Evolutionary conservation across 257 asterid genomes (phyloP).

Genomic region (Lantana camara): DNA sequence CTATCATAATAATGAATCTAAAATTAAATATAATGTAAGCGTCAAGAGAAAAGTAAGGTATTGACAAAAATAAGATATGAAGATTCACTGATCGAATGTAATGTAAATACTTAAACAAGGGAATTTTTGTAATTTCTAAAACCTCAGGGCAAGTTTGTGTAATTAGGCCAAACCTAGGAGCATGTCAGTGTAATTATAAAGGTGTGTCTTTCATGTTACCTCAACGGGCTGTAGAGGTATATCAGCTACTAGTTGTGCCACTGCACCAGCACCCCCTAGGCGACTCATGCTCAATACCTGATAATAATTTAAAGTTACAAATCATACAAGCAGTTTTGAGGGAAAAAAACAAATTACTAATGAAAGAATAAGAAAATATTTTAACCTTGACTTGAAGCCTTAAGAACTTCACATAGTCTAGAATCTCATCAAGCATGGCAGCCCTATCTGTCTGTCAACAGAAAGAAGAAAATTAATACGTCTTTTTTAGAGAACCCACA

Average conservation of each 20-base stretch:
- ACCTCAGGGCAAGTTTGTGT: too few species aligned
- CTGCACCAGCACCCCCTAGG: constrained; percentile 77
- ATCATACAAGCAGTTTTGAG: background rate
- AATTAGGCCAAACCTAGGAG: too few species aligned
- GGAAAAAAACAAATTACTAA: background rate
- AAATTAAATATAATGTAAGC: too few species aligned
- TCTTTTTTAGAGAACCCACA: too few species aligned
- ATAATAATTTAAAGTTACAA: background rate
- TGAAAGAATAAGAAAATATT: background rate
- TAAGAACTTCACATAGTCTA: constrained; percentile 65
- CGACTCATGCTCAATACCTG: constrained; percentile 75
- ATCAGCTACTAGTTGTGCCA: constrained; percentile 72
- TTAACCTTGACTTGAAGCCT: constrained; percentile 73
- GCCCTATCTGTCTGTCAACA: constrained; percentile 64
- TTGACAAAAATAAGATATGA: too few species aligned
- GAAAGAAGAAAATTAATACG: constrained; percentile 17
- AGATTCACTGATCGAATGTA: too few species aligned
- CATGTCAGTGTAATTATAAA: too few species aligned
- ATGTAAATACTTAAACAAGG: too few species aligned
- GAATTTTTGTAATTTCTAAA: too few species aligned
- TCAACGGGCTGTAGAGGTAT: constrained; percentile 59
- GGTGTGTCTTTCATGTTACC: constrained; percentile 38
- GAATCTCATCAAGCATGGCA: constrained; percentile 70
- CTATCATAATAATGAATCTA: too few species aligned
- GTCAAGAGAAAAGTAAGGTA: too few species aligned